Evolutionary conservation across 768 basidiomycete species (phyloP).

Genomic region (Omphalotus guepiniiformis): DNA sequence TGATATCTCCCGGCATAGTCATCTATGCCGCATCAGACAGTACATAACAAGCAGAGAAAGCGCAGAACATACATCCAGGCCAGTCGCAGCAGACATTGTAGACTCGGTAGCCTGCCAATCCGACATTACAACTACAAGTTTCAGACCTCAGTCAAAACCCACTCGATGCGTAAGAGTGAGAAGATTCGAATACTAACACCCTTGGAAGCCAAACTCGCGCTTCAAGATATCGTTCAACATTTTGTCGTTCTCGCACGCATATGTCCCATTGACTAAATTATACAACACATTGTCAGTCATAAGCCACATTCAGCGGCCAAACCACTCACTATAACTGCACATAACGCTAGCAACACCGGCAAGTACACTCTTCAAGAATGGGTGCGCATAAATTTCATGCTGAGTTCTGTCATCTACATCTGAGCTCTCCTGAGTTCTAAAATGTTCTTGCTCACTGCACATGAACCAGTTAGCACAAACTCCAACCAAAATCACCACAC

Average conservation of each 20-base stretch:
- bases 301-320: no score
- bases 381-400: slow-evolving; percentile 70
- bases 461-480: not conserved
- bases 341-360: slow-evolving; percentile 71
- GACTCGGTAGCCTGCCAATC: slow-evolving; percentile 70
- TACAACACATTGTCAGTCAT: no score
- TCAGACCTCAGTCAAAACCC: slow-evolving; percentile 26
- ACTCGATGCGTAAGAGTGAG: not conserved
- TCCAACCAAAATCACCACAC: slow-evolving; percentile 16
- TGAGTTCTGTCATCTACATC: slow-evolving; percentile 79
- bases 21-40: slow-evolving; percentile 35
- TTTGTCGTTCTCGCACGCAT: slow-evolving; percentile 72
- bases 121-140: slow-evolving; percentile 66
- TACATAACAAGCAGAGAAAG: not conserved
- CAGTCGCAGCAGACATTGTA: slow-evolving; percentile 54
- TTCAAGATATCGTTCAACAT: slow-evolving; percentile 73
- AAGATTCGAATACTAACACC: slow-evolving; percentile 45
- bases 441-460: slow-evolving; percentile 64
- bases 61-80: slow-evolving; percentile 52
- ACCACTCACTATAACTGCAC: slow-evolving; percentile 66
- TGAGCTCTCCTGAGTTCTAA: slow-evolving; percentile 50
- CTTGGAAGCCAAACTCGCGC: slow-evolving; percentile 72
- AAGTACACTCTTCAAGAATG: slow-evolving; percentile 67
- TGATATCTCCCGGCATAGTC: slow-evolving; percentile 67
- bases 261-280: slow-evolving; percentile 67